Conservation (phyloP, 371 early-diverging fungal species). For the Syncephalastrum racemosum region DNA sequence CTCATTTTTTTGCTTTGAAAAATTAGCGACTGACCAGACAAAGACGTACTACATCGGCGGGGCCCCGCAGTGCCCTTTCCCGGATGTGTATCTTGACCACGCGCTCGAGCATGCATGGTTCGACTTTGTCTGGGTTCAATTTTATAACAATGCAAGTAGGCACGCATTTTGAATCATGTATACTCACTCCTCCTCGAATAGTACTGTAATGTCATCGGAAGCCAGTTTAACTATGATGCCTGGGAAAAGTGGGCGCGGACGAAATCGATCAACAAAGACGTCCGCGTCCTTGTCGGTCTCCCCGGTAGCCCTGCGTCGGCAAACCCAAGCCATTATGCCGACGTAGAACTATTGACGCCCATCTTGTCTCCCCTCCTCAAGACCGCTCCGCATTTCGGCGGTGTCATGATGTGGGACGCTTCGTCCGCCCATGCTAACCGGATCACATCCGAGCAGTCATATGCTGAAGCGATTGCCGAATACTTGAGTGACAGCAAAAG, state of each 20-base stretch:
- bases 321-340: slow-evolving; percentile 36
- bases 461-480: slow-evolving; percentile 20
- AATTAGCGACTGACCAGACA: too few species aligned
- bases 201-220: slow-evolving; percentile 25
- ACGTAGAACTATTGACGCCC: slow-evolving; percentile 63
- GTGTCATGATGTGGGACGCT: slow-evolving; percentile 25
- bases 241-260: slow-evolving; percentile 72
- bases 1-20: too few species aligned
- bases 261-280: slow-evolving; percentile 57
- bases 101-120: slow-evolving; percentile 45
- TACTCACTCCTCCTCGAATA: background rate
- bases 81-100: slow-evolving; percentile 51
- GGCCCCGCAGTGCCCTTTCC: slow-evolving; percentile 53
- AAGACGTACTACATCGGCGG: too few species aligned
- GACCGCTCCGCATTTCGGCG: background rate
- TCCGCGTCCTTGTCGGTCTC: slow-evolving; percentile 59
- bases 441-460: slow-evolving; percentile 22
- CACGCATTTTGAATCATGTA: background rate
- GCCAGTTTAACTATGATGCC: slow-evolving; percentile 37
- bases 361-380: slow-evolving; percentile 32
- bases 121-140: slow-evolving; percentile 67
- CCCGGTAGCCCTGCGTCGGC: slow-evolving; percentile 58
- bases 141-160: slow-evolving; percentile 61
- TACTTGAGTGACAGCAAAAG: too few species aligned
- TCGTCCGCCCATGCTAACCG: slow-evolving; percentile 42